These are phyloP conservation scores for Thozetella sp. DNA, from an alignment of 495 filamentous ascomycete species.

Conservation along the genomic window DNA sequence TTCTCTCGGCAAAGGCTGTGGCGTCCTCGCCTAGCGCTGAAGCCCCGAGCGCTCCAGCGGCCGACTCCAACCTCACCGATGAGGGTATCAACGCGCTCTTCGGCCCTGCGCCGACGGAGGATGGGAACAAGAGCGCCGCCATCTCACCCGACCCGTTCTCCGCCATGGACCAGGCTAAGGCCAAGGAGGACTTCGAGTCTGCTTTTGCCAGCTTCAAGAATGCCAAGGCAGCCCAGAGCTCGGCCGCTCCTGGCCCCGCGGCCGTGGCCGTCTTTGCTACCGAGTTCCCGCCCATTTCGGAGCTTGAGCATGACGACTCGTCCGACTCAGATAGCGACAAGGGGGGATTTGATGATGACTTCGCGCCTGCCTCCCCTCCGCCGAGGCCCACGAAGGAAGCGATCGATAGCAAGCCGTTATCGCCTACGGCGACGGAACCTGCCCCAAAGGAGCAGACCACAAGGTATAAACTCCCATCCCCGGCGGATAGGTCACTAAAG, in stretches of 20 bases:
- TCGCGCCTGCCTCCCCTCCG: slow-evolving; percentile 72
- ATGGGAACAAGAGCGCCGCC: slow-evolving; percentile 13
- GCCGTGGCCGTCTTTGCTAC: slow-evolving; percentile 48
- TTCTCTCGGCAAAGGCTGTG: slow-evolving; percentile 18
- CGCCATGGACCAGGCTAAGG: slow-evolving; percentile 56
- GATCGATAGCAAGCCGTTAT: slow-evolving; percentile 18
- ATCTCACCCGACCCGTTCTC: slow-evolving; percentile 52
- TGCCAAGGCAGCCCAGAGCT: slow-evolving; percentile 12
- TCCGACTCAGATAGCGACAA: slow-evolving; percentile 76
- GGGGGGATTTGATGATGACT: slow-evolving; percentile 89
- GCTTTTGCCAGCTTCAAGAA: slow-evolving; percentile 66
- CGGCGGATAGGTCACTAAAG: too few relatives aligned
- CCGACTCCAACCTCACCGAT: slow-evolving; percentile 16
- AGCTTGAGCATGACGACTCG: slow-evolving; percentile 79
- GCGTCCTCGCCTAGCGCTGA: slow-evolving; percentile 22
- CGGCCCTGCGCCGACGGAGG: slow-evolving; percentile 11
- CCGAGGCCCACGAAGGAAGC: slow-evolving; percentile 31
- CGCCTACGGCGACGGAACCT: slow-evolving; percentile 21
- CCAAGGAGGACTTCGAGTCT: slow-evolving; percentile 76
- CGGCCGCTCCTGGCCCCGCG: slow-evolving; percentile 29
- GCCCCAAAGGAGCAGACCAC: slow-evolving; percentile 16
- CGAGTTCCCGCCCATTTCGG: slow-evolving; percentile 95
- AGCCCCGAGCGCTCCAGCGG: slow-evolving; percentile 14
- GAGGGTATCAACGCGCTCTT: slow-evolving; percentile 10
- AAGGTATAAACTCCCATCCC: too few relatives aligned